Conservation (phyloP, 331 rosid species). For the Arachis monticola region DNA sequence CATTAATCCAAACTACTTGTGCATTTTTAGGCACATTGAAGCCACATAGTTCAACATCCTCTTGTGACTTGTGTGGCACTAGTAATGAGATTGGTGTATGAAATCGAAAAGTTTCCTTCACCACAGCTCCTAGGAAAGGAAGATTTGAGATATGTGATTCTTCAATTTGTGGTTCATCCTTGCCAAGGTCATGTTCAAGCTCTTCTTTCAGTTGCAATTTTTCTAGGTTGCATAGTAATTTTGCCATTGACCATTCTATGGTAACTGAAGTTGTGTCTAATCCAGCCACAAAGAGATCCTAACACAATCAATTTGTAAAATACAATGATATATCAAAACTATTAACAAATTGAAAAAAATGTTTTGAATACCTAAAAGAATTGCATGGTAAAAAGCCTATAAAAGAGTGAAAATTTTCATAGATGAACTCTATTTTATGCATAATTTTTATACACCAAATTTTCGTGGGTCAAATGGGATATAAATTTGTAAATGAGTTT, state of each 20-base stretch:
- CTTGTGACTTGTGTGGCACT: background rate
- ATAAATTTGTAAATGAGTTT: no score
- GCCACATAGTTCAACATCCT: background rate
- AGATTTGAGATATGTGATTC: background rate
- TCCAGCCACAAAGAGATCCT: constrained; percentile 26
- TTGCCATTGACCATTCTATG: constrained; percentile 24
- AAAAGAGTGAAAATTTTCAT: no score
- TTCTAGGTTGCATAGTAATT: background rate
- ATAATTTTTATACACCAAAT: no score
- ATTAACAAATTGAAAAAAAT: background rate
- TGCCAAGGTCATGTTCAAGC: background rate
- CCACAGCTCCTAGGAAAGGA: background rate
- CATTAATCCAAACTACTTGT: background rate
- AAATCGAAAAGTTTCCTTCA: constrained; percentile 13
- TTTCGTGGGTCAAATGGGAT: no score
- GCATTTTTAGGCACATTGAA: background rate
- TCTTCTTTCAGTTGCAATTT: background rate
- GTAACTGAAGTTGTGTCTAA: constrained; percentile 14
- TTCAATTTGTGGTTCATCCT: background rate
- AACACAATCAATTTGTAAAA: background rate
- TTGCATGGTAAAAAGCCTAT: no score
- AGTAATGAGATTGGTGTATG: background rate
- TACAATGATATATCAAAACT: background rate
- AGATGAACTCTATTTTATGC: no score
- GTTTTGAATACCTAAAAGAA: no score